Evolutionary conservation across 2,329 filamentous ascomycete species (phyloP), one percentile per base, ranked within the genome.

Genomic region (Parastagonospora avenae): DNA sequence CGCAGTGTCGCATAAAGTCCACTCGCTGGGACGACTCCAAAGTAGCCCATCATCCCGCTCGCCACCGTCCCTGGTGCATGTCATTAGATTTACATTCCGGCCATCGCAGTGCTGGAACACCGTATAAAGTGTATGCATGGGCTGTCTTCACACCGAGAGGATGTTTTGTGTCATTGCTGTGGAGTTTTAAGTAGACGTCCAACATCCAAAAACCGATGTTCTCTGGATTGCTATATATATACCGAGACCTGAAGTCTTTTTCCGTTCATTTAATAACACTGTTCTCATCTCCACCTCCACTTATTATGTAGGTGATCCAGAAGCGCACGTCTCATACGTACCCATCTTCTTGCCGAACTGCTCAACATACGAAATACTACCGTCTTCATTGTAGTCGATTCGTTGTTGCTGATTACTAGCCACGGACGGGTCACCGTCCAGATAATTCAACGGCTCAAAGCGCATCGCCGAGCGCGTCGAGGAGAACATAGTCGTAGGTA

Each of bases 401-500:
- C 73, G 63, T 4, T 79, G 72, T 60, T 74, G 71, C 62, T 76
- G 75, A 33, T 74, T 73, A 1, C 74, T 78, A 42, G 64, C 60
- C 19, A 74, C 63, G 53, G 73, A 76, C 33, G 72, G 66, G 48
- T 80, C 78, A 2, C 64, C 59, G 9, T 63, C 59, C 33, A 78
- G 72, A 62, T 80, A 80, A 44, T 81, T 80, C 33, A 73, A 60
- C 1, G 79, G 79, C 64, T 73, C 75, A 55, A 80, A 71, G 31
- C 74, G 66, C 37, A 81, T 63, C 16, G 75, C 74, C 1, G 71
- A 72, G 51, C 80, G 77, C 2, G 78, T 77, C 8, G 76, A 76
- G 12, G 76, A 79, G 64, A 78, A 76, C 44, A 83, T 75, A 0
- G 82, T 84, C 59, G 82, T 82, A 14, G 81, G 82, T 10, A 84